Evolutionary conservation across 805 yeast genomes (phyloP).

Genomic region (Candida alai): DNA sequence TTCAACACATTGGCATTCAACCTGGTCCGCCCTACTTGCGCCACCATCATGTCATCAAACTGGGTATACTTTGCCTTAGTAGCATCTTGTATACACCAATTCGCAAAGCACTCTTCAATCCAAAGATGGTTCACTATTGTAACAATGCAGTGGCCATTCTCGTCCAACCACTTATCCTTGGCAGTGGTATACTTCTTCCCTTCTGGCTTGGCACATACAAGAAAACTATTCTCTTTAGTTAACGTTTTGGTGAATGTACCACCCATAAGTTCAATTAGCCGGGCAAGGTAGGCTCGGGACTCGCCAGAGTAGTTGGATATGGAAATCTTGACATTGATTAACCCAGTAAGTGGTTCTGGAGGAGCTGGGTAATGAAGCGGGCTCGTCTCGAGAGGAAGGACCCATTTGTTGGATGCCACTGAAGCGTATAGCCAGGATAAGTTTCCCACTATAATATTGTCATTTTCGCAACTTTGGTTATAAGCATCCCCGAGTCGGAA

Average conservation of each 20-base stretch:
- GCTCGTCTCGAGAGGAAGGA: slow-evolving; percentile 47
- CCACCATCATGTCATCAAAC: slow-evolving; percentile 41
- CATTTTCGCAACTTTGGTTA: slow-evolving; percentile 37
- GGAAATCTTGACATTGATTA: slow-evolving; percentile 54
- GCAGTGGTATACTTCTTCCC: slow-evolving; percentile 82
- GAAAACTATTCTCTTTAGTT: slow-evolving; percentile 62
- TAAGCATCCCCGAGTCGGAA: slow-evolving; percentile 59
- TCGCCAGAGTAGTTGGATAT: slow-evolving; percentile 85
- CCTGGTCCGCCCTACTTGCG: slow-evolving; percentile 51
- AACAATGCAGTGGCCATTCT: slow-evolving; percentile 25
- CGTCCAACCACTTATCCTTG: slow-evolving; percentile 49
- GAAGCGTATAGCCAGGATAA: slow-evolving; percentile 73
- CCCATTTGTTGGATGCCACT: slow-evolving; percentile 52
- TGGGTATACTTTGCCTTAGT: slow-evolving; percentile 44
- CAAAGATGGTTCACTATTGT: slow-evolving; percentile 75
- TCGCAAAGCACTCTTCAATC: slow-evolving; percentile 74
- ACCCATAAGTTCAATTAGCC: slow-evolving; percentile 63
- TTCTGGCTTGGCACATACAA: slow-evolving; percentile 59
- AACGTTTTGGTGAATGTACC: slow-evolving; percentile 70
- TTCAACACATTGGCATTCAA: slow-evolving; percentile 40
- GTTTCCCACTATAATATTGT: slow-evolving; percentile 54
- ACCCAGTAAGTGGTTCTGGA: slow-evolving; percentile 46
- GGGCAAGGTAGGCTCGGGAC: slow-evolving; percentile 68
- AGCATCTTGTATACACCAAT: slow-evolving; percentile 54
- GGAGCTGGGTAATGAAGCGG: slow-evolving; percentile 72